These are phyloP conservation scores for Metschnikowia picachoensis DNA, from an alignment of 805 yeast species.

Conservation along the genomic window DNA sequence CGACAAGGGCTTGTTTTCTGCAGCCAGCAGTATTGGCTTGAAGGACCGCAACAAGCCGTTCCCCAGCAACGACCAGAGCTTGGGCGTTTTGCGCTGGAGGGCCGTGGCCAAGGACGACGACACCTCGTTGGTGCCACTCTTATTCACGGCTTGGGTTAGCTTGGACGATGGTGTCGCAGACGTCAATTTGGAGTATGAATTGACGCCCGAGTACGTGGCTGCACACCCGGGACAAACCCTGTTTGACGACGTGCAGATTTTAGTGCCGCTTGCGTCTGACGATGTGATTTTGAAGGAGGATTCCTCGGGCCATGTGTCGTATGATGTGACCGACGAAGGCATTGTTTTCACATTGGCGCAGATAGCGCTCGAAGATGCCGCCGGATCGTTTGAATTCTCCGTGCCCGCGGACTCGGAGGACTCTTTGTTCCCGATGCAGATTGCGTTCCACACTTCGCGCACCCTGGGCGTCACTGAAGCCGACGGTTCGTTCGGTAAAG, in stretches of 20 bases:
- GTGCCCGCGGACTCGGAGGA: constrained; percentile 78
- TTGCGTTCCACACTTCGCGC: constrained; percentile 51
- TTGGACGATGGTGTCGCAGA: constrained; percentile 58
- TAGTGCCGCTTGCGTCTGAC: constrained; percentile 65
- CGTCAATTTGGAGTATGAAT: constrained; percentile 87
- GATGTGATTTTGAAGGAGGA: constrained; percentile 48
- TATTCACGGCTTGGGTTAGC: constrained; percentile 81
- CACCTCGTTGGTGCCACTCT: constrained; percentile 48
- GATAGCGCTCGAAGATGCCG: constrained; percentile 48
- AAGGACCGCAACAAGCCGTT: constrained; percentile 77
- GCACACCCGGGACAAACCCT: constrained; percentile 33
- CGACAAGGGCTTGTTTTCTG: constrained; percentile 67
- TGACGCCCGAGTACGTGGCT: constrained; percentile 40
- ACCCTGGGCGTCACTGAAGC: constrained; percentile 37
- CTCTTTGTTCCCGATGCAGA: constrained; percentile 81
- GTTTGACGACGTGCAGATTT: constrained; percentile 50
- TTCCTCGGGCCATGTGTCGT: constrained; percentile 46
- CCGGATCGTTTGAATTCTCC: constrained; percentile 76
- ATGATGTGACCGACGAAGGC: constrained; percentile 64
- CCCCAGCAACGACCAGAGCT: constrained; percentile 86
- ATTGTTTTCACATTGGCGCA: constrained; percentile 59
- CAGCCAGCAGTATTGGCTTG: constrained; percentile 58
- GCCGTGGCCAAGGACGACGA: constrained; percentile 62
- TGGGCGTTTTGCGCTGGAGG: constrained; percentile 94
- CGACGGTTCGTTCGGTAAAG: constrained; percentile 56